Evolutionary conservation across 2,329 filamentous ascomycete genomes (phyloP), one percentile per base, ranked within the genome.

Genomic region (Pyricularia grisea): DNA sequence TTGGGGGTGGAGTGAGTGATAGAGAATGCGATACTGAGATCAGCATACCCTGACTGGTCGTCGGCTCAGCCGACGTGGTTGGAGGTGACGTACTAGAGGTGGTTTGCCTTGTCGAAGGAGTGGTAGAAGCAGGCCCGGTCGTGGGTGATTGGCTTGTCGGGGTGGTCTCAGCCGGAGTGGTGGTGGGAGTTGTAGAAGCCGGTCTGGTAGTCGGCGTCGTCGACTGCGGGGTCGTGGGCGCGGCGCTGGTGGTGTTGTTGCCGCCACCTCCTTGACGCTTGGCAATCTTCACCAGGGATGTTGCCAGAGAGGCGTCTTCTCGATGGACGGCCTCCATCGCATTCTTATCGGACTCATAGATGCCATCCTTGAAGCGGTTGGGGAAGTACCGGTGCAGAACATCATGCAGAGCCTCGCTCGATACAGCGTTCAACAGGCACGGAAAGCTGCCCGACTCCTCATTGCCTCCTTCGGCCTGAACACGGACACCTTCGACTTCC

Each of bases 311-410:
- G 27, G 87, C 84, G 74, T 92, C 84, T 72, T 85, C 83, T 63
- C 82, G 80, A 78, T 88, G 85, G 31, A 91, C 82, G 42, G 84
- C 86, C 76, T 90, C 86, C 68, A 91, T 82, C 30, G 88, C 89
- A 12, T 84, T 81, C 72, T 83, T 83, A 74, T 91, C 89, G 71
- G 87, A 86, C 71, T 86, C 83, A 76, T 89, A 91, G 69, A 92
- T 84, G 70, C 90, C 90, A 75, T 91, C 85, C 75, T 88, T 85
- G 78, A 89, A 92, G 74, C 87, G 86, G 66, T 84, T 83, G 65
- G 86, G 84, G 68, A 89, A 81, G 73, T 88, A 84, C 71, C 83
- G 81, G 76, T 91, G 88, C 36, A 93, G 82, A 68, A 91, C 85
- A 65, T 85, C 84, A 76, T 92, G 89, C 68, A 94, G 80, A 61